Evolutionary conservation across 257 asterid genomes (phyloP), one percentile per base, ranked within the genome.

Genomic region (Lycium ferocissimum): DNA sequence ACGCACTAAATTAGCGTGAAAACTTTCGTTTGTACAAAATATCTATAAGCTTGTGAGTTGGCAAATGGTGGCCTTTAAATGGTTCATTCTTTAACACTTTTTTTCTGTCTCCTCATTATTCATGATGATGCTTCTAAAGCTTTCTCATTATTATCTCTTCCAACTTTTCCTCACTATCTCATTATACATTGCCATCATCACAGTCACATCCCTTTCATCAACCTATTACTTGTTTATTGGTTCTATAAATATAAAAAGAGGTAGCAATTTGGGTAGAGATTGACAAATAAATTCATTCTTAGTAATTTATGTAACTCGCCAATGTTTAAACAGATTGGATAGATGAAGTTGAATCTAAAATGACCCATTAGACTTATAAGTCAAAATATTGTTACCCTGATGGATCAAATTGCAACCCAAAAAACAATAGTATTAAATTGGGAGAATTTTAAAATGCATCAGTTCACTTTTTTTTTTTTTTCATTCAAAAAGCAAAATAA

Each of bases 121-220:
- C 61, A 38, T 13, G 2, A 13, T 56, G 61, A 18, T 59, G 33
- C 45, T 40, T 40, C 4, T 40, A 40, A 40, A 40, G 45, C 45
- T 40, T 40, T 40, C 45, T 6, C 45, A 40, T 40, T 40, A 40
- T 38, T 15, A 70, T 70, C 6, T 37, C 6, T 9, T 33, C 20
- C 81, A 62, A 63, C 40, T 54, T 18, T 58, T 14, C 58, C 73
- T 63, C 83, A 62, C 62, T 13, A 22, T n/a, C 51, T 26, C 83
- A 80, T 79, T 38, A 65, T 84, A 49, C 26, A 67, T 80, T 9
- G 49, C 70, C 85, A 89, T 85, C 84, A 89, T 89, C 67, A 76
- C 37, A 82, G 59, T 85, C 91, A 87, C 78, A 80, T 71, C 65
- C 86, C n/a, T 49, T 13, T 76, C 47, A 76, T 76, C 82, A 51